phyloP scores from a whole-genome alignment of 306 rosid species.

The Rosa rugosa region DNA sequence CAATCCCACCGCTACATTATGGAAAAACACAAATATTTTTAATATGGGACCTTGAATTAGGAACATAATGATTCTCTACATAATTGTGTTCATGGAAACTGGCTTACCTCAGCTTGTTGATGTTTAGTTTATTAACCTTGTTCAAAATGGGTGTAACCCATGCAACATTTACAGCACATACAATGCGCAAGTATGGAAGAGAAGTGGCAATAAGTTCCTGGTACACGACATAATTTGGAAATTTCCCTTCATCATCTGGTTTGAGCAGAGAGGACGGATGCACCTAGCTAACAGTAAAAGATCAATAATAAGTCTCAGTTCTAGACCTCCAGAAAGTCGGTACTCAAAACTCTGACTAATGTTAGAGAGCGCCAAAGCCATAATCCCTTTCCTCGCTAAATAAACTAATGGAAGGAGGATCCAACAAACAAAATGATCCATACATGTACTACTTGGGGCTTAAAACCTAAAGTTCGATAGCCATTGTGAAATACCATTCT shows the following conservation, averaged over 20 bases:
- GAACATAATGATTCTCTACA: background rate
- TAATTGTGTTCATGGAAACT: slow-evolving; percentile 13
- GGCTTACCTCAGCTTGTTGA: slow-evolving; percentile 69
- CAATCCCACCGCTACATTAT: slow-evolving; percentile 66
- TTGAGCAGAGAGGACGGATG: slow-evolving; percentile 74
- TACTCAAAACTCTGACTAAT: background rate
- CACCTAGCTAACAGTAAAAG: slow-evolving; percentile 57
- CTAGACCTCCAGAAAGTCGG: background rate
- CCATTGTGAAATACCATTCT: slow-evolving; percentile 96
- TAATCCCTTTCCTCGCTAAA: background rate
- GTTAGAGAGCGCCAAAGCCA: background rate
- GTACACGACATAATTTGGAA: slow-evolving; percentile 84
- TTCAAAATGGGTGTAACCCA: slow-evolving; percentile 72
- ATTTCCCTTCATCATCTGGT: slow-evolving; percentile 74
- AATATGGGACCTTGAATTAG: slow-evolving; percentile 13
- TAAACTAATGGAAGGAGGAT: background rate
- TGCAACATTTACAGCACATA: slow-evolving; percentile 66
- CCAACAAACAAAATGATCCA: slow-evolving; percentile 14
- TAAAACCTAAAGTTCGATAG: slow-evolving; percentile 83
- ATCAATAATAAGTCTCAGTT: slow-evolving; percentile 12
- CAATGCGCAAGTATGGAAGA: slow-evolving; percentile 80
- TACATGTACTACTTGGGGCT: slow-evolving; percentile 95
- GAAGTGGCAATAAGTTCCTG: slow-evolving; percentile 90
- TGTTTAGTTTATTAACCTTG: slow-evolving; percentile 71
- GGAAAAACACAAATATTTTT: slow-evolving; percentile 18